Evolutionary conservation across 75 land plant species (phyloP).

Genomic region (Selaginella moellendorffii): DNA sequence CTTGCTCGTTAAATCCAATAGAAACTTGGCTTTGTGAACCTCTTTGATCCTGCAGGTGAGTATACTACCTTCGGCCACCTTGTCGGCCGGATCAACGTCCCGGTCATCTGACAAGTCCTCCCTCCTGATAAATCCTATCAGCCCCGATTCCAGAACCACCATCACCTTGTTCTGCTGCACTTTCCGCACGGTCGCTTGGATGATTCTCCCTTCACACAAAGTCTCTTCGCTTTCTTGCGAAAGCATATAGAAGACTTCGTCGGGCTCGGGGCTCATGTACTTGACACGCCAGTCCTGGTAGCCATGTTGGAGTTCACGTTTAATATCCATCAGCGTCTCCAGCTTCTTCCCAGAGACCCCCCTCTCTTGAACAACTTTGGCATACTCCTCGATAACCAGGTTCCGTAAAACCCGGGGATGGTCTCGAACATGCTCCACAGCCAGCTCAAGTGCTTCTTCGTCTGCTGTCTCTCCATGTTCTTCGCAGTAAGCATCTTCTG

Average conservation of each 20-base stretch:
- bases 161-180: constrained; percentile 41
- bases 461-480: constrained; percentile 28
- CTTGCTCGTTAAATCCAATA: constrained; percentile 33
- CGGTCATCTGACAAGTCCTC: constrained; percentile 63
- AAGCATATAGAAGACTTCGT: constrained; percentile 62
- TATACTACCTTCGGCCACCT: constrained; percentile 52
- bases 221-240: constrained; percentile 81
- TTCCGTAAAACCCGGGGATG: constrained; percentile 36
- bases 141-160: constrained; percentile 71
- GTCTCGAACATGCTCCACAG: constrained; percentile 78
- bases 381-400: constrained; percentile 49
- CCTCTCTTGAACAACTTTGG: constrained; percentile 21
- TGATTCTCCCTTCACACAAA: constrained; percentile 51
- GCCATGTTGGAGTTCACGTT: constrained; percentile 62
- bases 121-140: constrained; percentile 46
- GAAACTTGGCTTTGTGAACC: constrained; percentile 38
- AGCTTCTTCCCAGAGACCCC: constrained; percentile 17
- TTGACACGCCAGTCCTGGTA: constrained; percentile 62
- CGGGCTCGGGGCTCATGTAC: constrained; percentile 45
- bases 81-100: constrained; percentile 33
- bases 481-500: constrained; percentile 56
- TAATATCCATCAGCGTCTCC: constrained; percentile 56
- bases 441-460: constrained; percentile 81
- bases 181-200: constrained; percentile 60
- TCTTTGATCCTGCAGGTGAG: constrained; percentile 59